These are phyloP conservation scores for Cutaneotrichosporon cutaneum DNA, from an alignment of 1,284 basidiomycete genomes.

Conservation along the genomic window DNA sequence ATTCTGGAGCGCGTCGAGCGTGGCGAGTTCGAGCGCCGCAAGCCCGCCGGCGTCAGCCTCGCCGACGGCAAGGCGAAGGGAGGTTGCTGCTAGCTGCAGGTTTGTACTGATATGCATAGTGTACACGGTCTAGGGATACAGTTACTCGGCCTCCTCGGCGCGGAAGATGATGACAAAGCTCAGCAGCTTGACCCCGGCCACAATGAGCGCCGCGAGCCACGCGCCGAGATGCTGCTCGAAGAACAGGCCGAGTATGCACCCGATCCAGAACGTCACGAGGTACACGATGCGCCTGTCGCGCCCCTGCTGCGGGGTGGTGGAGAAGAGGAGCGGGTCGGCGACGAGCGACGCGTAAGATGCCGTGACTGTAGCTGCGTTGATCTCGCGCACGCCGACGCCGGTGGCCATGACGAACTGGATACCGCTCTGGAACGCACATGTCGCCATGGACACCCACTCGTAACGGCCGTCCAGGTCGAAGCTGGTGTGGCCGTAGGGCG, in stretches of 20 bases:
- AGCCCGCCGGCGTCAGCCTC: slow-evolving; percentile 17
- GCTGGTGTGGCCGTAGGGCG: background rate
- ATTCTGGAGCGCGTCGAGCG: slow-evolving; percentile 37
- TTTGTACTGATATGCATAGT: slow-evolving; percentile 11
- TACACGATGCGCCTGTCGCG: slow-evolving; percentile 33
- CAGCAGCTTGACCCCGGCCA: slow-evolving; percentile 14
- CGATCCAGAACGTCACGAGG: slow-evolving; percentile 31
- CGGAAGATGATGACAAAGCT: slow-evolving; percentile 12
- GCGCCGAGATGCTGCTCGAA: slow-evolving; percentile 13
- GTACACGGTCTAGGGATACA: background rate
- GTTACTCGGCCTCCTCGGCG: background rate
- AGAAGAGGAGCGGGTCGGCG: slow-evolving; percentile 32
- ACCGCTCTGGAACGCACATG: slow-evolving; percentile 27
- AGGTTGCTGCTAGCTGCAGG: slow-evolving; percentile 18
- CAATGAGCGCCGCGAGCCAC: slow-evolving; percentile 16
- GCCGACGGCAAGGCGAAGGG: slow-evolving; percentile 10
- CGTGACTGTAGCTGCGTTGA: slow-evolving; percentile 38
- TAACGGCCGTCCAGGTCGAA: slow-evolving; percentile 9
- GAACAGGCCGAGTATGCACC: slow-evolving; percentile 26
- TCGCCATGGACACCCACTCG: slow-evolving; percentile 29
- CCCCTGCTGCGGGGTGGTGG: background rate
- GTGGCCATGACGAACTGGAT: slow-evolving; percentile 34
- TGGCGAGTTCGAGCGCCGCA: slow-evolving; percentile 33
- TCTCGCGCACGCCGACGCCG: slow-evolving; percentile 29
- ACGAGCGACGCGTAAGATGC: slow-evolving; percentile 32